Conservation (phyloP, 257 asterid species). For the Scutellaria minor region DNA sequence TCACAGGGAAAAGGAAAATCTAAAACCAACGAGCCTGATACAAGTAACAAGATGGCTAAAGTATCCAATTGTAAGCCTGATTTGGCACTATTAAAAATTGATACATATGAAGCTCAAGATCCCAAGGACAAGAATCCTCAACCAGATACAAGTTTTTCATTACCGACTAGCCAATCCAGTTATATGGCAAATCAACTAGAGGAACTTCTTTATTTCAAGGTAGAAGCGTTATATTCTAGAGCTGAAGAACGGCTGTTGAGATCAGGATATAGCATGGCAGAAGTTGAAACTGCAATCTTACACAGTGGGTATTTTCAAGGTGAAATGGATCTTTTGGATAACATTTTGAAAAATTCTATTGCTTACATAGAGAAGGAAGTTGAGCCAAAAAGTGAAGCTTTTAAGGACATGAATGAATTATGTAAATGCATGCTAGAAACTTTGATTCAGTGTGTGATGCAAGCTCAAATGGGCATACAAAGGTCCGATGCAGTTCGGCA, state of each 20-base stretch:
- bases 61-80: slow-evolving; percentile 21
- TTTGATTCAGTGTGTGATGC: too few relatives aligned
- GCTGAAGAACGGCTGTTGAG: slow-evolving; percentile 30
- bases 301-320: slow-evolving; percentile 26
- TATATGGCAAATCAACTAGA: slow-evolving; percentile 24
- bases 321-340: slow-evolving; percentile 2
- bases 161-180: not conserved
- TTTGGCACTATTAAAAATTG: slow-evolving; percentile 9
- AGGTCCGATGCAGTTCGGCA: too few relatives aligned
- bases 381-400: not conserved
- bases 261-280: slow-evolving; percentile 25
- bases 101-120: not conserved
- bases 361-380: slow-evolving; percentile 19
- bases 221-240: slow-evolving; percentile 16
- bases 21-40: slow-evolving; percentile 18
- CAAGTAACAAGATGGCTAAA: slow-evolving; percentile 23
- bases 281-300: slow-evolving; percentile 28
- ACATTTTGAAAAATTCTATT: slow-evolving; percentile 23
- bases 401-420: too few relatives aligned
- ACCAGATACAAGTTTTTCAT: not conserved
- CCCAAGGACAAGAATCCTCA: slow-evolving; percentile 20
- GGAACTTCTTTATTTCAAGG: slow-evolving; percentile 23
- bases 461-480: too few relatives aligned
- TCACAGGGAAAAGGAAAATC: slow-evolving; percentile 37
- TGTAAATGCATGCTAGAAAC: too few relatives aligned